A percentile compares a stretch with the other conserved stretches of the same genome.
phyloP scores from a whole-genome alignment of 306 rosid genomes.

The Prunus mira region DNA sequence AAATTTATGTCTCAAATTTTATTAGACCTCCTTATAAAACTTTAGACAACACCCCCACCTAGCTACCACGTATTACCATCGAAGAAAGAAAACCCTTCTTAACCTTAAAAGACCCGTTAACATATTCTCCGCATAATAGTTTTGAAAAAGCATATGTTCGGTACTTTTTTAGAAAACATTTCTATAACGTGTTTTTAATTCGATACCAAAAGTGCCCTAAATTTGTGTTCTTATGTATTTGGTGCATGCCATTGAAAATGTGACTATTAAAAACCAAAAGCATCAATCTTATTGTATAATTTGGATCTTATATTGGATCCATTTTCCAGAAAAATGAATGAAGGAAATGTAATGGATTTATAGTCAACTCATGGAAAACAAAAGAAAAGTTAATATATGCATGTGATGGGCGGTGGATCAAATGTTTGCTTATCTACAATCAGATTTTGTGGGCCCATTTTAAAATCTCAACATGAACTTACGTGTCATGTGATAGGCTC shows the following conservation, averaged over 20 bases:
- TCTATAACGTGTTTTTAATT: too few species aligned
- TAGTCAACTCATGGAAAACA: not conserved
- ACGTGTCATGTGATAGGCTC: slow-evolving; percentile 2
- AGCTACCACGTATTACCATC: slow-evolving; percentile 4
- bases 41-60: not conserved
- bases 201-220: too few species aligned
- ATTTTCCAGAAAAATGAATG: not conserved
- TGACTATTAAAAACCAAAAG: too few species aligned
- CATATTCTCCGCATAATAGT: too few species aligned
- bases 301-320: not conserved
- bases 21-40: not conserved
- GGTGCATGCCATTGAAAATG: too few species aligned
- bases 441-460: slow-evolving; percentile 20
- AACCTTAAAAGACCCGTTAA: not conserved
- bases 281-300: not conserved
- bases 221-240: too few species aligned
- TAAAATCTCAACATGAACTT: not conserved
- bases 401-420: slow-evolving; percentile 44
- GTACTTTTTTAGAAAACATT: too few species aligned
- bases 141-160: too few species aligned
- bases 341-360: too few species aligned
- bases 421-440: slow-evolving; percentile 1
- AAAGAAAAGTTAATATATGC: not conserved
- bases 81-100: not conserved
- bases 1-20: not conserved